Evolutionary conservation across 345 rosid genomes (phyloP), one percentile per base, ranked within the genome.

Genomic region (Geranium rotundifolium): DNA sequence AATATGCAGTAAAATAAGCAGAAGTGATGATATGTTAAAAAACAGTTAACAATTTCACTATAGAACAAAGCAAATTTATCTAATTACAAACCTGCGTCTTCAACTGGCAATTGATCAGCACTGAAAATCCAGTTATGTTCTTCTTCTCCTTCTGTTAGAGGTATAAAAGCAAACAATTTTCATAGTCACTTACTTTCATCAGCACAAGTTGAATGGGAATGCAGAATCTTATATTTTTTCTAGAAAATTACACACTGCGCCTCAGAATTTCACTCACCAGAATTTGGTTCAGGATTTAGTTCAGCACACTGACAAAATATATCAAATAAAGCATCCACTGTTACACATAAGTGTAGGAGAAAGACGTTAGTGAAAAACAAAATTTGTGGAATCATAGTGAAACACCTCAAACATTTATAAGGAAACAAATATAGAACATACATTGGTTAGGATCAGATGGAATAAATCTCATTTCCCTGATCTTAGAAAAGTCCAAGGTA

Each of bases 261-360:
- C 27, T 23, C 16, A 46, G 13, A 58, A 9, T 55, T 69, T 2
- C 27, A 49, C 75, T 73, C 76, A 90, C 96, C 96, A 73, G 82
- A 87, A 62, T 83, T 58, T 15, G 90, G 95, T 65, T 90, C 95
- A 0, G 99, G 97, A 82, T 95, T 95, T 54, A 95, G 81, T 79
- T 88, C 96, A 18, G 97, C 95, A 59, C 99, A 85, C 74, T 90
- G 88, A 4, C 95, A 90, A 66, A 95, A 88, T 30, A 88, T 64
- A 71, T 85, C 85, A 77, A 95, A 95, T 58, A 95, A 68, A 56
- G 79, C 79, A 73, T 88, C 95, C 97, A 95, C 97, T 95, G 64
- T 46, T 46, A 10, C 46, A 12, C 14, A 12, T 2, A 46, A 46
- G 12, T 7, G 52, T 46, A 7, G 52, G 14, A 46, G 52, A 2